A percentile compares a stretch with the other conserved stretches of the same genome.
Evolutionary conservation across 768 basidiomycete genomes (phyloP).

Genomic region (Mycena chlorophos): DNA sequence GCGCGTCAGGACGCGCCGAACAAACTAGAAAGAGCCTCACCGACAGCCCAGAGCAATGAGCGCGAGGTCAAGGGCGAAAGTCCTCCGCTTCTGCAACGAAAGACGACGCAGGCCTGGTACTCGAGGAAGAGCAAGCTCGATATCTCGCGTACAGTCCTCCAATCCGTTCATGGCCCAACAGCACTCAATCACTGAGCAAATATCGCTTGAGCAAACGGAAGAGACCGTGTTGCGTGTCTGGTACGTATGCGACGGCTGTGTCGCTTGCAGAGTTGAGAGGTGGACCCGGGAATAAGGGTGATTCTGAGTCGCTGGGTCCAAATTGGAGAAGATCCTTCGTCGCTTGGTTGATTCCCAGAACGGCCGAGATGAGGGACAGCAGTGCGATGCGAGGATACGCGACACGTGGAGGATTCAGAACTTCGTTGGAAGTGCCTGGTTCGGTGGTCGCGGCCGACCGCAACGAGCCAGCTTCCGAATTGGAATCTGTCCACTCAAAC

Average conservation of each 20-base stretch:
- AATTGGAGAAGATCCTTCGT: constrained; percentile 9
- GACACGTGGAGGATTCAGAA: background rate
- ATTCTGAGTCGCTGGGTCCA: background rate
- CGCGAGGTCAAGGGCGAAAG: constrained; percentile 42
- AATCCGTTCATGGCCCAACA: background rate
- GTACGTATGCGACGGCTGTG: background rate
- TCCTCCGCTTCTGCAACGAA: constrained; percentile 19
- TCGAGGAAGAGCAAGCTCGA: constrained; percentile 14
- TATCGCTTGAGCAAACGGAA: background rate
- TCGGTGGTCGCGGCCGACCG: background rate
- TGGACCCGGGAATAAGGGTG: constrained; percentile 14
- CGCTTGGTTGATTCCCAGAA: background rate
- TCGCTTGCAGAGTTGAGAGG: background rate
- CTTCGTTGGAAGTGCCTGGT: background rate
- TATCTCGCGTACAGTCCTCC: background rate
- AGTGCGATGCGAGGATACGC: background rate
- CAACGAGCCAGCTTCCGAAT: background rate
- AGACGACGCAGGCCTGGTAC: constrained; percentile 19
- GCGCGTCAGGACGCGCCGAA: background rate
- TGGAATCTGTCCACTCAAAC: background rate
- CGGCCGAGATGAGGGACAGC: background rate
- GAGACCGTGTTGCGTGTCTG: constrained; percentile 10
- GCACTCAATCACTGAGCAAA: background rate
- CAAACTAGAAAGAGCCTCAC: constrained; percentile 7
- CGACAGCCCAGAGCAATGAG: constrained; percentile 36